Evolutionary conservation across 306 rosid species (phyloP).

Genomic region (Fagus sylvatica): DNA sequence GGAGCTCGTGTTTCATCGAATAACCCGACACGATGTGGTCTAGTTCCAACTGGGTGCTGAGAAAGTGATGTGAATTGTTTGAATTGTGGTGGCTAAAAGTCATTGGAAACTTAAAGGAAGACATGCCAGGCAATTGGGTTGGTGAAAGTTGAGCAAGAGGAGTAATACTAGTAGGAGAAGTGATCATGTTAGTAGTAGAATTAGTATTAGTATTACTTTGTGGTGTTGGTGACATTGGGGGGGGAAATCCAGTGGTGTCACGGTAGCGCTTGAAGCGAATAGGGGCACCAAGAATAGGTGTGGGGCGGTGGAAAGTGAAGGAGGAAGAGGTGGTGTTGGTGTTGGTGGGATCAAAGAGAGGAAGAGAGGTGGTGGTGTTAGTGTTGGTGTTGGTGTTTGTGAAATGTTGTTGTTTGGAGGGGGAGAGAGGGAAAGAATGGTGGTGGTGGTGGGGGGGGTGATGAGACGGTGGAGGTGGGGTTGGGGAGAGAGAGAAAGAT

Average conservation of each 20-base stretch:
- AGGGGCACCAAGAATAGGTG: conserved; percentile 47
- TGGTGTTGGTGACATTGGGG: conserved; percentile 19
- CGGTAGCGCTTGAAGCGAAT: conserved; percentile 50
- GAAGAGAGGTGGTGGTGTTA: conserved; percentile 20
- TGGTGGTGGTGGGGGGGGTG: conserved; percentile 30
- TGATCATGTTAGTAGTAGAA: no score
- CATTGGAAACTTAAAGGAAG: conserved; percentile 51
- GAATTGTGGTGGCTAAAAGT: conserved; percentile 13
- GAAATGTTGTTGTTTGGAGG: conserved; percentile 44
- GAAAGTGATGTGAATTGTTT: conserved; percentile 28
- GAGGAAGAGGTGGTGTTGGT: conserved; percentile 29
- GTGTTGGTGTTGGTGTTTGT: conserved; percentile 1
- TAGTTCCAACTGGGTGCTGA: conserved; percentile 42
- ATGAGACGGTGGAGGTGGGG: conserved; percentile 44
- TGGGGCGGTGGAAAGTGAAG: conserved; percentile 64
- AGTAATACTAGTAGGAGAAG: no score
- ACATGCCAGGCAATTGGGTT: conserved; percentile 25
- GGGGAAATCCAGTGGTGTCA: conserved; percentile 17
- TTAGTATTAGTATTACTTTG: background rate
- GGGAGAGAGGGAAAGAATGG: conserved; percentile 44
- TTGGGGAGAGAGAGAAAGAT: conserved; percentile 28
- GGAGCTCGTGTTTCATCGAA: conserved; percentile 53
- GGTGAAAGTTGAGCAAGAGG: background rate
- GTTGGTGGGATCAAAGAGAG: conserved; percentile 21
- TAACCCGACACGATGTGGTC: conserved; percentile 26